phyloP scores from a whole-genome alignment of 2,329 filamentous ascomycete genomes.

The Neopestalotiopsis sp. region DNA sequence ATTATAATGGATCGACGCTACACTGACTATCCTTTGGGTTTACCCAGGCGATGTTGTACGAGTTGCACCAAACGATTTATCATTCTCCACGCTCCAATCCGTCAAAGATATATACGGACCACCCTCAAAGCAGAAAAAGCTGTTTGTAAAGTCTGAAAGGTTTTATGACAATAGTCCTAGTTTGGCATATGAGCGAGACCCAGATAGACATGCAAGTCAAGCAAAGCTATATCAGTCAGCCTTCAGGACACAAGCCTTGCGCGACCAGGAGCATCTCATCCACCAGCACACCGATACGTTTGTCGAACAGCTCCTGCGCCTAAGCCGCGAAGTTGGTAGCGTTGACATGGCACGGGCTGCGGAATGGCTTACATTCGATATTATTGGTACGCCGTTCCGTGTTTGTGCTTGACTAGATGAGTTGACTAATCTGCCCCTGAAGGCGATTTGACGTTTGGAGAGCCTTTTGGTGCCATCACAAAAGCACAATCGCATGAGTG shows the following conservation, averaged over 20 bases:
- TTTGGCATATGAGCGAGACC: constrained; percentile 25
- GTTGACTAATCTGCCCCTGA: background rate
- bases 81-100: constrained; percentile 41
- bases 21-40: constrained; percentile 24
- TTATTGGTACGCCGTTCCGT: constrained; percentile 21
- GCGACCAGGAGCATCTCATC: constrained; percentile 29
- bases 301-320: constrained; percentile 22
- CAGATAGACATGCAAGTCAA: constrained; percentile 26
- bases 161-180: constrained; percentile 25
- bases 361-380: constrained; percentile 31
- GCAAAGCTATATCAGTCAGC: constrained; percentile 26
- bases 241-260: constrained; percentile 26
- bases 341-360: constrained; percentile 26
- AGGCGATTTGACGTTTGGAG: constrained; percentile 26
- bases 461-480: constrained; percentile 25
- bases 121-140: constrained; percentile 24
- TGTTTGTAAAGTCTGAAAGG: constrained; percentile 23
- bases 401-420: background rate
- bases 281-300: constrained; percentile 26
- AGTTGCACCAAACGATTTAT: constrained; percentile 45
- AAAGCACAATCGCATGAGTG: constrained; percentile 21
- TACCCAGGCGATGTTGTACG: constrained; percentile 44
- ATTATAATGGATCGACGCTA: background rate
- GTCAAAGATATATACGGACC: constrained; percentile 43
- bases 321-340: constrained; percentile 8